Conservation (phyloP, 371 early-diverging fungal genomes). For the Mortierella sp. region DNA sequence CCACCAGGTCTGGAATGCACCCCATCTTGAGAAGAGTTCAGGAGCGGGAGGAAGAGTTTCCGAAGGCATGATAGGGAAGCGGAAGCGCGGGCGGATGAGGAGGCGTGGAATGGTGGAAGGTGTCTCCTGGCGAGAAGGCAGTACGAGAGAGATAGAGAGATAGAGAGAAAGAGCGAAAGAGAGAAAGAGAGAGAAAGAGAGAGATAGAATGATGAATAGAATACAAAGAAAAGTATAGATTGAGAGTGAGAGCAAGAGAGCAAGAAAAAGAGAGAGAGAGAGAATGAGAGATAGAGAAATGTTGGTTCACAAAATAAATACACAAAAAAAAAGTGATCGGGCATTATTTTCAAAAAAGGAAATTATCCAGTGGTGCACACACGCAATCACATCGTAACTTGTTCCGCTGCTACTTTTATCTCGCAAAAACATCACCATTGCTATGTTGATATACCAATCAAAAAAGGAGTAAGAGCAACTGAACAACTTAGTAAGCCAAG, state of each 20-base stretch:
- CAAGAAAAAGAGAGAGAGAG: not conserved
- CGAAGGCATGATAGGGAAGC: slow-evolving; percentile 55
- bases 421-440: too few relatives aligned
- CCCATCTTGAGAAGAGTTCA: slow-evolving; percentile 52
- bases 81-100: slow-evolving; percentile 46
- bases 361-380: not conserved
- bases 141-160: not conserved
- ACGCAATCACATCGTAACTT: not conserved
- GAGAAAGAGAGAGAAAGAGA: not conserved
- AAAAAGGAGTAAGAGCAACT: too few relatives aligned
- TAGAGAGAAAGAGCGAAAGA: not conserved
- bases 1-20: slow-evolving; percentile 57
- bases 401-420: too few relatives aligned
- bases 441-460: too few relatives aligned
- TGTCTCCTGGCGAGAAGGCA: not conserved
- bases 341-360: not conserved
- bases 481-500: too few relatives aligned
- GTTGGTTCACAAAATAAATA: not conserved
- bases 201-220: not conserved
- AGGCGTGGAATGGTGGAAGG: slow-evolving; percentile 47
- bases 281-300: not conserved
- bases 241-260: not conserved
- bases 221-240: not conserved
- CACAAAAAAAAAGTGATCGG: not conserved
- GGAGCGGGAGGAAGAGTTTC: slow-evolving; percentile 47